phyloP scores from a whole-genome alignment of 371 early-diverging fungal species.

The Mortierella sp. region DNA sequence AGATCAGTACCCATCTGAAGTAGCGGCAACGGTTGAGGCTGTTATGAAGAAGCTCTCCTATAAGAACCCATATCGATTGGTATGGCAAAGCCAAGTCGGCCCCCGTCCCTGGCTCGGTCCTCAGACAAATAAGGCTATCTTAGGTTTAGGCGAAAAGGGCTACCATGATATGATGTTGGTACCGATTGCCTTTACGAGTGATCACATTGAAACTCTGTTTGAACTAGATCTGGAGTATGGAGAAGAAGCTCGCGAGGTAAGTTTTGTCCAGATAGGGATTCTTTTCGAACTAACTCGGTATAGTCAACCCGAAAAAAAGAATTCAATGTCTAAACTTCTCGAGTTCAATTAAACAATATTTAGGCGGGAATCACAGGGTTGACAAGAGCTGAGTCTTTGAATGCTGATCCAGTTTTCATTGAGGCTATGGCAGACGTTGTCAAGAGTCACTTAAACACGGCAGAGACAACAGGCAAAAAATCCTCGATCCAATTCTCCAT shows the following conservation, averaged over 20 bases:
- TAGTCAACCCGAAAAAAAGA: not conserved
- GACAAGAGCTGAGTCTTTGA: conserved; percentile 90
- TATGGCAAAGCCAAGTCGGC: conserved; percentile 98
- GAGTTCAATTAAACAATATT: not conserved
- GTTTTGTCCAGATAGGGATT: not conserved
- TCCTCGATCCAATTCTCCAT: conserved; percentile 76
- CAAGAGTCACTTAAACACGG: conserved; percentile 71
- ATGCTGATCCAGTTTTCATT: conserved; percentile 90
- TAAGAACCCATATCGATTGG: conserved; percentile 89
- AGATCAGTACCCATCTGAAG: conserved; percentile 93
- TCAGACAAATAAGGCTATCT: conserved; percentile 84
- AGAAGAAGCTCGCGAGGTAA: conserved; percentile 84
- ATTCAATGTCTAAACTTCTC: not conserved
- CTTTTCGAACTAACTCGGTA: not conserved
- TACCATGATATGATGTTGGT: conserved; percentile 84
- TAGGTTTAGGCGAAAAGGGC: conserved; percentile 79
- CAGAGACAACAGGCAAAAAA: conserved; percentile 53
- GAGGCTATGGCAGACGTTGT: conserved; percentile 90
- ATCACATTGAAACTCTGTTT: conserved; percentile 96
- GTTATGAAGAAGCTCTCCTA: conserved; percentile 80
- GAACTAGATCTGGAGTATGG: conserved; percentile 95
- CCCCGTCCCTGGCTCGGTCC: conserved; percentile 96
- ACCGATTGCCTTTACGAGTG: conserved; percentile 96
- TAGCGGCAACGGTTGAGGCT: conserved; percentile 89
- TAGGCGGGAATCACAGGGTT: conserved; percentile 81